Evolutionary conservation across 805 yeast genomes (phyloP), one percentile per base, ranked within the genome.

Genomic region (Teunomyces pallodes): DNA sequence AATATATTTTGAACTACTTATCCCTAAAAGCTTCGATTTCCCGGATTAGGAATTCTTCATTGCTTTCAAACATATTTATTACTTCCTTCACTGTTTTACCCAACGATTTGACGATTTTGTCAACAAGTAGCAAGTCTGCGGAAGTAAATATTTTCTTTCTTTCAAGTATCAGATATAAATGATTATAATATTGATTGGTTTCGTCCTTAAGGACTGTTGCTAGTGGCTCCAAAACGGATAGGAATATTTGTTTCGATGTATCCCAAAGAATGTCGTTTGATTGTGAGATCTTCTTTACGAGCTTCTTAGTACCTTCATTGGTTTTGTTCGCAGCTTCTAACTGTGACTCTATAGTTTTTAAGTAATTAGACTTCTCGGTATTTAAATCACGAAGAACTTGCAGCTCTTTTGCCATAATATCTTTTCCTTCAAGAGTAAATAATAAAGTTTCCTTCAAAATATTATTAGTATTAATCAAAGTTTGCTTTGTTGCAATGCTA

Each of bases 21-120:
- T 28, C 27, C n/a, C 41, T n/a, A n/a, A 38, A 38, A 7, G 41
- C 41, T 9, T 38, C 41, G 4, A 38, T 24, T 38, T 38, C 41
- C 30, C 26, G 20, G 4, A 38, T 38, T 12, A 38, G 26, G 6
- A 38, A 38, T 12, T 38, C 41, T 38, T 38, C 41, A 12, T 38
- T 38, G 30, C 30, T 38, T 38, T 38, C 41, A 26, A 38, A 38
- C 17, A 26, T 38, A 26, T 12, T 38, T 9, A 38, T 26, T 12
- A 38, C 41, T 26, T 38, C 41, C 14, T 13, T 38, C 5, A 38
- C 41, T 3, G 41, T 38, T 38, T 38, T 38, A 6, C 41, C 12
- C 20, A 38, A 26, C 5, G 41, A 38, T 38, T 24, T 26, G 6
- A 30, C 13, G 9, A 38, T 26, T 26, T 38, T 38, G 14, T 38